phyloP scores from a whole-genome alignment of 352 stramenopile genomes.

The Aphanomyces euteiches region DNA sequence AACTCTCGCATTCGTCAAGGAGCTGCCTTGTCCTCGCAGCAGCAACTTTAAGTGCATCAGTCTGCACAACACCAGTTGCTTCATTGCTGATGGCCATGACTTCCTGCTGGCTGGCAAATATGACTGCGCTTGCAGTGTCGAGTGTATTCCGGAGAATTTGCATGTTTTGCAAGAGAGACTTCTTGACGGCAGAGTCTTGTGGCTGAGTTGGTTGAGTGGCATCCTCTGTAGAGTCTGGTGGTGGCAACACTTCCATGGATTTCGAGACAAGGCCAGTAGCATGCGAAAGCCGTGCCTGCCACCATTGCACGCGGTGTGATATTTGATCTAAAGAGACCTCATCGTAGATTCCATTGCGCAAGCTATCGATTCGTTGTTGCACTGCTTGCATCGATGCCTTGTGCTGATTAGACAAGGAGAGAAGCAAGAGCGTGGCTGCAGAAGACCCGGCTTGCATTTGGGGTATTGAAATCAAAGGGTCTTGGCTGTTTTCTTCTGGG shows the following conservation, averaged over 20 bases:
- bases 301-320: background rate
- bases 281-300: background rate
- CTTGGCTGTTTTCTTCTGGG: background rate
- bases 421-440: conserved; percentile 3
- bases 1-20: background rate
- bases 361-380: background rate
- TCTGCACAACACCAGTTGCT: background rate
- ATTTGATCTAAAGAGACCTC: background rate
- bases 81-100: background rate
- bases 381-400: conserved; percentile 1
- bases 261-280: background rate
- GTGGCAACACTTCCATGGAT: no score
- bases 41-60: background rate
- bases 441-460: no score
- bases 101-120: conserved; percentile 12
- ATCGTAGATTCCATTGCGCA: background rate
- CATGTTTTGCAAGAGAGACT: background rate
- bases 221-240: no score
- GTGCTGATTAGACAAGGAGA: conserved; percentile 12
- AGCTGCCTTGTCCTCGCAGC: background rate
- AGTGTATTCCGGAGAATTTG: background rate
- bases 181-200: no score
- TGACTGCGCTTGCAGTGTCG: conserved; percentile 10
- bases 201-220: no score
- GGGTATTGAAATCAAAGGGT: background rate